phyloP scores from a whole-genome alignment of 768 basidiomycete species.

The Termitomyces sp. region DNA sequence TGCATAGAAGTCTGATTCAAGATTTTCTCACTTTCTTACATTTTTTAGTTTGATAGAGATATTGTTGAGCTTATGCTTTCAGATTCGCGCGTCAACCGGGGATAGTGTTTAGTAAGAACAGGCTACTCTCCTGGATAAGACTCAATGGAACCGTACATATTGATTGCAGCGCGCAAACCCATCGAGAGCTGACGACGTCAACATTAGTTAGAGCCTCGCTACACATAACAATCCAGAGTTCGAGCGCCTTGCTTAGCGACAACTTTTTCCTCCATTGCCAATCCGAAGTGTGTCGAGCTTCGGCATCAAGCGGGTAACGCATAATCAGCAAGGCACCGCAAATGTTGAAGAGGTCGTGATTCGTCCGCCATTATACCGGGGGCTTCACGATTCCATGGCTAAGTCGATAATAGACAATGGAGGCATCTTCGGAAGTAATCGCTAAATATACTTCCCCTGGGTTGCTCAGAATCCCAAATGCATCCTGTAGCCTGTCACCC shows the following conservation, averaged over 20 bases:
- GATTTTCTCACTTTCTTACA: neutral
- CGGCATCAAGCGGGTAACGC: neutral
- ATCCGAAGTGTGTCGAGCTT: neutral
- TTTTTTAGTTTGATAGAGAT: neutral
- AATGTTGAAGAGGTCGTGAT: neutral
- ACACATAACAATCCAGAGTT: too few relatives aligned
- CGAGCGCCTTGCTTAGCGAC: too few relatives aligned
- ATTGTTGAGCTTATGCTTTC: neutral
- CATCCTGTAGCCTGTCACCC: slow-evolving; percentile 45
- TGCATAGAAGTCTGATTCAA: neutral
- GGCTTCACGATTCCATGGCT: slow-evolving; percentile 76
- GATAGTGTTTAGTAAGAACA: neutral
- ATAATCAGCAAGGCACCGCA: neutral
- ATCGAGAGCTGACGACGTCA: neutral
- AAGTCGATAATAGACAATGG: slow-evolving; percentile 81
- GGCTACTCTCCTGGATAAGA: neutral
- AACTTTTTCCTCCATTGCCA: neutral
- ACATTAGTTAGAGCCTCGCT: neutral
- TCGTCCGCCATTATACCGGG: slow-evolving; percentile 31
- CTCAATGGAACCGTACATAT: neutral
- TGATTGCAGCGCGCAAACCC: neutral
- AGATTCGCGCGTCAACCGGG: neutral
- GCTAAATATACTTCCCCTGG: slow-evolving; percentile 57
- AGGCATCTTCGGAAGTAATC: slow-evolving; percentile 72
- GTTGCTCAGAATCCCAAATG: slow-evolving; percentile 45